Percentiles rank a stretch among this genome's conserved stretches.
Conservation (phyloP, 192 early-diverging fungal species). For the Gamsiella multidivaricata region DNA sequence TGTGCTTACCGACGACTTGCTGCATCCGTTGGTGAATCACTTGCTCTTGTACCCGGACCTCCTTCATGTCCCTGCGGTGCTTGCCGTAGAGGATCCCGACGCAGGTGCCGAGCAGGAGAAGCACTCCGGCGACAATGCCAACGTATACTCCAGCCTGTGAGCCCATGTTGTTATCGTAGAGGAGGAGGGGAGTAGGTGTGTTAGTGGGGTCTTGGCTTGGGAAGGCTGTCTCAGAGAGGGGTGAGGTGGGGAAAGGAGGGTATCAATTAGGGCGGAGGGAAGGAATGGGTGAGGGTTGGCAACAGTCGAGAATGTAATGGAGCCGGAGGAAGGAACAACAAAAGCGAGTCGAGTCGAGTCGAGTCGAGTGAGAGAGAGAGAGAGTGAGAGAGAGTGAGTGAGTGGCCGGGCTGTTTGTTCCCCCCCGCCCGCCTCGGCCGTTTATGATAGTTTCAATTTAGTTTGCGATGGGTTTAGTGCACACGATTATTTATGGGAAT, state of each 20-base stretch:
- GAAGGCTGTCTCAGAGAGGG: not conserved
- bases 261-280: not conserved
- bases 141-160: constrained; percentile 13
- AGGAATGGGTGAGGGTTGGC: not conserved
- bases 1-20: constrained; percentile 33
- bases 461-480: too few species aligned
- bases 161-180: not conserved
- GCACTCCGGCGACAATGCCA: constrained; percentile 11
- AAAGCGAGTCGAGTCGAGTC: not conserved
- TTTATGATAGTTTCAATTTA: too few species aligned
- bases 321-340: not conserved
- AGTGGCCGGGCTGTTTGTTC: too few species aligned
- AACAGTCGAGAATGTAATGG: not conserved
- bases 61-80: constrained; percentile 13
- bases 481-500: too few species aligned
- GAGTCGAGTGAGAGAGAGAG: too few species aligned
- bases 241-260: not conserved
- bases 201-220: too few species aligned
- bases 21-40: constrained; percentile 19
- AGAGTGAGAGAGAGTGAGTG: too few species aligned
- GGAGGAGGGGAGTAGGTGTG: too few species aligned
- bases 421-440: too few species aligned
- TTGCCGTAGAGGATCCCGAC: constrained; percentile 18
- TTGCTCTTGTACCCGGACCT: not conserved
- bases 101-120: constrained; percentile 14